Conservation (phyloP, 2,329 filamentous ascomycete genomes). For the Teratosphaeria zuluensis region DNA sequence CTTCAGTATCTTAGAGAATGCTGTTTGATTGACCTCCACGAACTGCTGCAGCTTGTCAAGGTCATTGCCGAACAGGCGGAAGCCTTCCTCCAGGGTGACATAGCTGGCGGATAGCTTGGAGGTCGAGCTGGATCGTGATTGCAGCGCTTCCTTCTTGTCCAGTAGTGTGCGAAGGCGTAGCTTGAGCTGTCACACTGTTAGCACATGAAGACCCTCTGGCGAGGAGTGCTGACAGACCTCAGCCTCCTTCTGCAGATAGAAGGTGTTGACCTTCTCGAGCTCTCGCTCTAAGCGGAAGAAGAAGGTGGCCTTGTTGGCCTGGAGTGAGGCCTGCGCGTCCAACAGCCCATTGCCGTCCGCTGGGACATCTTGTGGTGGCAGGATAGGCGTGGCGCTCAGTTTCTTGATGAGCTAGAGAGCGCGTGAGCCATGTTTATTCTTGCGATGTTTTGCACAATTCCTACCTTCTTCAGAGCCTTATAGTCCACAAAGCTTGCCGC, state of each 20-base stretch:
- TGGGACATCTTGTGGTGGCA: conserved; percentile 63
- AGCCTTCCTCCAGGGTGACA: conserved; percentile 88
- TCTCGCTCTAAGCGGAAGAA: conserved; percentile 98
- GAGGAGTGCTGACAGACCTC: conserved; percentile 53
- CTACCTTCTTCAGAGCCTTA: conserved; percentile 95
- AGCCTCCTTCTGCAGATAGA: conserved; percentile 95
- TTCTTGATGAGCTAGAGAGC: conserved; percentile 83
- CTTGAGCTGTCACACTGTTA: conserved; percentile 58
- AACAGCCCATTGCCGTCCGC: conserved; percentile 32
- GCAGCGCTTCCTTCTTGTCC: conserved; percentile 88
- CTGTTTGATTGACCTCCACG: conserved; percentile 94
- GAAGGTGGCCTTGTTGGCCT: conserved; percentile 96
- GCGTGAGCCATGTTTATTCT: conserved; percentile 2
- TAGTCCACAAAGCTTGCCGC: conserved; percentile 98
- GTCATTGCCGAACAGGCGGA: conserved; percentile 93
- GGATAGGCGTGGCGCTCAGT: conserved; percentile 80
- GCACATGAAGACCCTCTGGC: not conserved
- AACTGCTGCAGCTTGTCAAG: conserved; percentile 96
- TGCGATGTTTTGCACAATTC: not conserved
- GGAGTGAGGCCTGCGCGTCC: conserved; percentile 80
- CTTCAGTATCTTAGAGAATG: conserved; percentile 96
- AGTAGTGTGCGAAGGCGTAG: conserved; percentile 82
- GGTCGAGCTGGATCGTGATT: conserved; percentile 59
- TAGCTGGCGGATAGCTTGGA: conserved; percentile 89
- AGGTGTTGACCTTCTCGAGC: conserved; percentile 95